A percentile compares a stretch with the other conserved stretches of the same genome.
Evolutionary conservation across 129 eudicot species (phyloP).

Genomic region (Dittrichia graveolens): DNA sequence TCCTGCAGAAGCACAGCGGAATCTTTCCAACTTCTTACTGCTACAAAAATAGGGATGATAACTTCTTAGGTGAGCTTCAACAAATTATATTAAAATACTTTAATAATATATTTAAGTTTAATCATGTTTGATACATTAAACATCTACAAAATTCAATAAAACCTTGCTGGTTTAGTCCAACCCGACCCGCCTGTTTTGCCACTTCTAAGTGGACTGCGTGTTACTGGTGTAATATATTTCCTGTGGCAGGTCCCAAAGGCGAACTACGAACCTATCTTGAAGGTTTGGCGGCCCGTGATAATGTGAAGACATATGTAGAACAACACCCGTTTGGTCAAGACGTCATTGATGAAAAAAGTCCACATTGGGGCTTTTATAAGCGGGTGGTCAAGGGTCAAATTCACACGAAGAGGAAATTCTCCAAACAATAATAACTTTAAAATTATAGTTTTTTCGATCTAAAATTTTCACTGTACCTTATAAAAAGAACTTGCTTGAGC

Average conservation of each 20-base stretch:
- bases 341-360: constrained; percentile 51
- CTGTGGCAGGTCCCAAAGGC: constrained; percentile 69
- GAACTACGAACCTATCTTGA: constrained; percentile 64
- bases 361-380: constrained; percentile 56
- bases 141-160: neutral
- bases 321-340: constrained; percentile 73
- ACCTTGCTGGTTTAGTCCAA: neutral
- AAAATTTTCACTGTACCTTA: neutral
- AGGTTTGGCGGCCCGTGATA: constrained; percentile 47
- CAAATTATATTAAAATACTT: neutral
- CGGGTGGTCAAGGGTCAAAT: constrained; percentile 35
- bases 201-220: neutral
- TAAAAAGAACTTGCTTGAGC: neutral
- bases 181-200: constrained; percentile 2
- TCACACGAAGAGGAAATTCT: neutral
- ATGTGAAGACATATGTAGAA: constrained; percentile 57
- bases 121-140: neutral
- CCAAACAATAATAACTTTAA: neutral
- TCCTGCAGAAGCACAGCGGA: constrained; percentile 62
- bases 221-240: constrained; percentile 6
- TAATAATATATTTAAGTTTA: neutral
- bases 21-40: constrained; percentile 68
- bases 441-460: neutral
- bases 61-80: constrained; percentile 57
- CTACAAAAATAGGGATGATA: constrained; percentile 51